Percentiles rank a stretch among this genome's conserved stretches.
Evolutionary conservation across 306 rosid genomes (phyloP).

Genomic region (Castanopsis chinensis): DNA sequence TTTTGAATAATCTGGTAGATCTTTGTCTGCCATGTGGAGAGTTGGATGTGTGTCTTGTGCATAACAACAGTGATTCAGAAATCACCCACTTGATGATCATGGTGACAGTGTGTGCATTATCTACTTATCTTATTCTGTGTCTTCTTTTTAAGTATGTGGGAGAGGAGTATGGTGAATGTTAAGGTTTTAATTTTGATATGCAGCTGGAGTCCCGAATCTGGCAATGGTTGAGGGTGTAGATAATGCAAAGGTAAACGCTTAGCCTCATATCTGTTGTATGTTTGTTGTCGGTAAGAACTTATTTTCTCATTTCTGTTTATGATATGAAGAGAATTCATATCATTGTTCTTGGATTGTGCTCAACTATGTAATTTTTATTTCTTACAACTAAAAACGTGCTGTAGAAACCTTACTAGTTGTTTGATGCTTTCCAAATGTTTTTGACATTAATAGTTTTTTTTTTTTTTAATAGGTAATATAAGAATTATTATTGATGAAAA

Average conservation of each 20-base stretch:
- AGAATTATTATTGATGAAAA: no score
- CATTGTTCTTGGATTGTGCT: background rate
- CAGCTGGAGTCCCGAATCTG: conserved; percentile 79
- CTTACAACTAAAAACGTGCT: background rate
- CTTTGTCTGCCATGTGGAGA: background rate
- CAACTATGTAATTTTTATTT: background rate
- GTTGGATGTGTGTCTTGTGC: background rate
- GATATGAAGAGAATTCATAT: conserved; percentile 11
- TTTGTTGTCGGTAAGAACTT: conserved; percentile 6
- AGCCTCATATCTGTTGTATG: conserved; percentile 20
- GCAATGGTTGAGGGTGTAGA: conserved; percentile 84
- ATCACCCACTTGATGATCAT: background rate
- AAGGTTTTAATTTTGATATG: conserved; percentile 18
- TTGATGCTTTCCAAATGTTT: background rate
- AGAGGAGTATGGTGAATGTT: conserved; percentile 3
- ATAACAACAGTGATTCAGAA: background rate
- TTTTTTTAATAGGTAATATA: no score
- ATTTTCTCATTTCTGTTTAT: conserved; percentile 13
- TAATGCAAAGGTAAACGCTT: conserved; percentile 70
- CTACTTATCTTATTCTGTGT: background rate
- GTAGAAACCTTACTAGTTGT: background rate
- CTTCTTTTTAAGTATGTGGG: background rate
- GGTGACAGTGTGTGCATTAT: background rate
- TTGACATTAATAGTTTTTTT: background rate
- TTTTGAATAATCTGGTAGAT: background rate